phyloP scores from a whole-genome alignment of 331 rosid genomes.

The Quercus tomentella region DNA sequence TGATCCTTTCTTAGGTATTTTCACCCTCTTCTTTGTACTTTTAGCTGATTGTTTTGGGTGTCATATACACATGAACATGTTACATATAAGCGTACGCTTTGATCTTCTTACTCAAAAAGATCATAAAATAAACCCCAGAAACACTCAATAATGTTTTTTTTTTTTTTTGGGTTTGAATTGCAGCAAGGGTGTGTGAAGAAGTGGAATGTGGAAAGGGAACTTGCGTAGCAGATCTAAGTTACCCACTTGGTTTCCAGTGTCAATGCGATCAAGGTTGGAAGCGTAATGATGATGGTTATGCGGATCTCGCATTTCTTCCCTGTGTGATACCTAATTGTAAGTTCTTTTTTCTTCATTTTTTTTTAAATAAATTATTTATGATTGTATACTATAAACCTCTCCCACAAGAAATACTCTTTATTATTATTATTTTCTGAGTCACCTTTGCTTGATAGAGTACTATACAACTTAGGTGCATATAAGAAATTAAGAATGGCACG shows the following conservation, averaged over 20 bases:
- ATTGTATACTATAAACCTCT: too few relatives aligned
- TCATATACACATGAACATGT: not conserved
- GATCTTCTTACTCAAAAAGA: not conserved
- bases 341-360: not conserved
- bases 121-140: not conserved
- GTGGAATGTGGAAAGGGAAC: conserved; percentile 79
- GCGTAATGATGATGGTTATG: conserved; percentile 18
- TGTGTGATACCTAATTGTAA: conserved; percentile 86
- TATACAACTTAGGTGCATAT: too few relatives aligned
- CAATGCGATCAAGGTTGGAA: conserved; percentile 67
- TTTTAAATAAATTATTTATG: not conserved
- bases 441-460: too few relatives aligned
- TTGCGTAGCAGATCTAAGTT: conserved; percentile 24
- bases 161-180: not conserved
- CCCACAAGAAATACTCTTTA: too few relatives aligned
- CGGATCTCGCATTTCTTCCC: conserved; percentile 59
- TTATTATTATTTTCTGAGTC: too few relatives aligned
- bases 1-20: conserved; percentile 33
- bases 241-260: conserved; percentile 47
- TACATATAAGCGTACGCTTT: not conserved
- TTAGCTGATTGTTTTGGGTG: not conserved
- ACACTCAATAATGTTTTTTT: not conserved
- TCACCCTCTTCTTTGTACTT: not conserved
- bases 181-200: conserved; percentile 48
- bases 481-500: too few relatives aligned